Evolutionary conservation across 192 early-diverging fungal species (phyloP), one percentile per base, ranked within the genome.

Genomic region (Linnemannia exigua): DNA sequence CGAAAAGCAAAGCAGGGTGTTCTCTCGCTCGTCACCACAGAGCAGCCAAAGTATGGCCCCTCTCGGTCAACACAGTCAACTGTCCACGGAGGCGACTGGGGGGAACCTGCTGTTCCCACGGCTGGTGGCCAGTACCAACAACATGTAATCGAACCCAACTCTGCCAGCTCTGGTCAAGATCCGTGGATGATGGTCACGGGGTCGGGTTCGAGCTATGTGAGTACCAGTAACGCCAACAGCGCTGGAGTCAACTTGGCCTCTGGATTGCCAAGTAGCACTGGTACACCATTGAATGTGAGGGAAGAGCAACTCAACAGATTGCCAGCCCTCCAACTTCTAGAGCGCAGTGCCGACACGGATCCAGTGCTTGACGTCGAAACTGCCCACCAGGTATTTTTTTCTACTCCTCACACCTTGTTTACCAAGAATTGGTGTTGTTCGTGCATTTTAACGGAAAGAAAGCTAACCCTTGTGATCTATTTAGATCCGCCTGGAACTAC

Each of bases 401-500:
- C 9, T 44, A 44, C 41, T 9, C 28, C 25, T 17, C 47, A 28
- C 22, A 48, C 8, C 44, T 75, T 31, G 61, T 73, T 81, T 15
- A 0, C 35, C 35, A 9, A 6, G 9, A 44, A 44, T 70, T 74
- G 15, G 70, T 54, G 67, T 71, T 28, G n/a, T 44, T 41, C 14
- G 33, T 69, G 44, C 67, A 67, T 68, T 63, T 46, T 58, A 36
- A 69, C 9, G 33, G 19, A 74, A 16, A n/a, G 47, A 61, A n/a
- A 66, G 70, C 48, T 51, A 67, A 71, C 16, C 46, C n/a, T n/a
- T n/a, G n/a, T 33, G 61, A 35, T 47, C 44, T 38, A 25, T 11
- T 12, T 67, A 97, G 96, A 81, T 99, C 67, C 94, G 95, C n/a
- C 89, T 91, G 8, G 70, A 92, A 70, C 85, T 99, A 51, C 97